These are phyloP conservation scores for Plasmodium vinckei DNA, from an alignment of 169 alveolate species.

Conservation along the genomic window DNA sequence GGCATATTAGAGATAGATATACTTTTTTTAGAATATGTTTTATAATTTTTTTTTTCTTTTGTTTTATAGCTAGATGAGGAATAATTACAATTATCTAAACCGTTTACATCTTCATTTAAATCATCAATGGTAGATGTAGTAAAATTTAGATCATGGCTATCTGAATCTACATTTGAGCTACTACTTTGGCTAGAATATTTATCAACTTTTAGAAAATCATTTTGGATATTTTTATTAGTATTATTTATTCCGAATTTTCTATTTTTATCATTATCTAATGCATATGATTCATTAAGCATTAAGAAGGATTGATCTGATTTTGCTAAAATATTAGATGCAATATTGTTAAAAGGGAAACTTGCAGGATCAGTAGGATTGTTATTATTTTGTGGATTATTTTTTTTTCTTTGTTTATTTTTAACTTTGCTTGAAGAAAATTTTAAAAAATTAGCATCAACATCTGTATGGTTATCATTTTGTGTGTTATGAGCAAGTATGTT, in stretches of 20 bases:
- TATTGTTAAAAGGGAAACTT: background rate
- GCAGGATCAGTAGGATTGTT: no score
- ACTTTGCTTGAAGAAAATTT: background rate
- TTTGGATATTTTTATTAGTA: background rate
- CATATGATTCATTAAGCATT: no score
- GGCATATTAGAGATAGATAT: slow-evolving; percentile 52
- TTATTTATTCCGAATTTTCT: no score
- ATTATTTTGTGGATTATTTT: no score
- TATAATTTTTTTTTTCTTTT: slow-evolving; percentile 24
- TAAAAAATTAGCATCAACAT: slow-evolving; percentile 4
- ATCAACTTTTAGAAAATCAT: slow-evolving; percentile 27
- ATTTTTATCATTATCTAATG: no score
- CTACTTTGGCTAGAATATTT: slow-evolving; percentile 16
- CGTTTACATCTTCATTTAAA: slow-evolving; percentile 28
- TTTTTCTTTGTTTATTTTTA: slow-evolving; percentile 11
- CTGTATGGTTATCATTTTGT: slow-evolving; percentile 6
- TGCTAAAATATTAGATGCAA: no score
- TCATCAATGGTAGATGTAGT: slow-evolving; percentile 52
- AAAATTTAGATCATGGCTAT: slow-evolving; percentile 12
- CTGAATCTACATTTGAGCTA: slow-evolving; percentile 27
- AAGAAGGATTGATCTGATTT: no score
- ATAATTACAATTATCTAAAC: slow-evolving; percentile 19
- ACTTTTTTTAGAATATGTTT: slow-evolving; percentile 23
- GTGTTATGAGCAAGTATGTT: background rate
- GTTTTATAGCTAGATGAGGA: background rate